Percentiles rank a stretch among this genome's conserved stretches.
Evolutionary conservation across 176 grass and related monocot genomes (phyloP).

Genomic region (Rhynchospora breviuscula): DNA sequence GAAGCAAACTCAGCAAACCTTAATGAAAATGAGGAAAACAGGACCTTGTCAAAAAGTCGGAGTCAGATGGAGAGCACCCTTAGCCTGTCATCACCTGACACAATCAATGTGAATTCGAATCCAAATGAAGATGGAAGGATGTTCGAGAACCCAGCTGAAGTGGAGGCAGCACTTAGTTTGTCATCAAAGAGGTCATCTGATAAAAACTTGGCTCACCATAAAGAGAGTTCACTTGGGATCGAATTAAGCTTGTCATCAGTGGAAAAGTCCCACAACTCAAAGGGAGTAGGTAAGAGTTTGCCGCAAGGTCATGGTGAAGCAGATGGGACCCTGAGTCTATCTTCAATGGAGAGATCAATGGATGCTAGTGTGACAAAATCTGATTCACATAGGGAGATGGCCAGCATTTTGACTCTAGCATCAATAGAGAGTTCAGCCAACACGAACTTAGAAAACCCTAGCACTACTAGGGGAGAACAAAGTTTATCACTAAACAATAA

Average conservation of each 20-base stretch:
- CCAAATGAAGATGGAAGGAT: not conserved
- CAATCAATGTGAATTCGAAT: not conserved
- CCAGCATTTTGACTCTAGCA: constrained; percentile 15
- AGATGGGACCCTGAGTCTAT: constrained; percentile 10
- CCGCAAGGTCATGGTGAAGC: not conserved
- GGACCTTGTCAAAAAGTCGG: not conserved
- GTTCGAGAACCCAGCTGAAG: not conserved
- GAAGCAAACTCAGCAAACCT: not conserved
- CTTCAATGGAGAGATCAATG: not conserved
- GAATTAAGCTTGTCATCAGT: constrained; percentile 15
- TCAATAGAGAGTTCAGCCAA: not conserved
- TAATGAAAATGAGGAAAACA: constrained; percentile 6
- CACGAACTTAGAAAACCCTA: not conserved
- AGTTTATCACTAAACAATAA: not conserved
- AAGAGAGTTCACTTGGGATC: not conserved
- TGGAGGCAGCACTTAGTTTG: not conserved
- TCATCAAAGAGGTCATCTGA: constrained; percentile 13
- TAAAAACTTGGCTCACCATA: not conserved
- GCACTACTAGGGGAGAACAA: not conserved
- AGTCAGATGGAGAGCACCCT: not conserved
- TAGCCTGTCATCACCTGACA: not conserved
- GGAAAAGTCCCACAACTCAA: not conserved
- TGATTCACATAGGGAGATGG: constrained; percentile 4
- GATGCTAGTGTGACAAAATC: not conserved
- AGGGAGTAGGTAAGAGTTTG: constrained; percentile 4